Evolutionary conservation across 768 basidiomycete genomes (phyloP).

Genomic region (Leccinum longicurvipes): DNA sequence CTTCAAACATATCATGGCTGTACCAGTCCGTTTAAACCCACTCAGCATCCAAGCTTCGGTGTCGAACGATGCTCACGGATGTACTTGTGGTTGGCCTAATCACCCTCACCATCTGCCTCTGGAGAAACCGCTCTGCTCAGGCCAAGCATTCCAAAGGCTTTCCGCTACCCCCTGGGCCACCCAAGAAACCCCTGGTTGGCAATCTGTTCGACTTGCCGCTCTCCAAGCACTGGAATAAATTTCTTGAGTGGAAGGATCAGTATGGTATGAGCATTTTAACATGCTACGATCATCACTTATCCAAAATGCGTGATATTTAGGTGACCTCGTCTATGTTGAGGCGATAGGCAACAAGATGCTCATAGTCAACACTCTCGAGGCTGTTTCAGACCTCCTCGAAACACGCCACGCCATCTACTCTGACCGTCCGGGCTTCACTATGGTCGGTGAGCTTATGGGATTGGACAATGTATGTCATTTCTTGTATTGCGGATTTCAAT

Average conservation of each 20-base stretch:
- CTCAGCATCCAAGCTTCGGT: background rate
- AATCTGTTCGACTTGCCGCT: constrained; percentile 11
- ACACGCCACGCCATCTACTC: constrained; percentile 29
- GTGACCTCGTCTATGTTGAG: constrained; percentile 29
- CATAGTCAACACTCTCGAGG: constrained; percentile 28
- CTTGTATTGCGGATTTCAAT: background rate
- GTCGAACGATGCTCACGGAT: background rate
- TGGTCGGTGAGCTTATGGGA: constrained; percentile 36
- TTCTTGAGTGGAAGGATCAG: constrained; percentile 7
- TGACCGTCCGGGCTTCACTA: constrained; percentile 32
- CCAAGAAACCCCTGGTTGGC: background rate
- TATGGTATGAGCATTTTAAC: background rate
- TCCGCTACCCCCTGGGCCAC: constrained; percentile 5
- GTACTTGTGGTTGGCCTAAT: background rate
- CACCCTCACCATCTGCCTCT: background rate
- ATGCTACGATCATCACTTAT: background rate
- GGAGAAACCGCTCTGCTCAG: background rate
- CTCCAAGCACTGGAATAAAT: constrained; percentile 7
- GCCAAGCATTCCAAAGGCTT: constrained; percentile 6
- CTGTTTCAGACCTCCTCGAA: constrained; percentile 29
- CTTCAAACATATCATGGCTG: background rate
- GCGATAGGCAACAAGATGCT: constrained; percentile 28
- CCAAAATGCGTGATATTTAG: constrained; percentile 5
- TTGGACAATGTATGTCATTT: constrained; percentile 12
- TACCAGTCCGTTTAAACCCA: background rate